These are phyloP conservation scores for Cyanodermella asteris DNA, from an alignment of 2,329 filamentous ascomycete genomes.

Conservation along the genomic window DNA sequence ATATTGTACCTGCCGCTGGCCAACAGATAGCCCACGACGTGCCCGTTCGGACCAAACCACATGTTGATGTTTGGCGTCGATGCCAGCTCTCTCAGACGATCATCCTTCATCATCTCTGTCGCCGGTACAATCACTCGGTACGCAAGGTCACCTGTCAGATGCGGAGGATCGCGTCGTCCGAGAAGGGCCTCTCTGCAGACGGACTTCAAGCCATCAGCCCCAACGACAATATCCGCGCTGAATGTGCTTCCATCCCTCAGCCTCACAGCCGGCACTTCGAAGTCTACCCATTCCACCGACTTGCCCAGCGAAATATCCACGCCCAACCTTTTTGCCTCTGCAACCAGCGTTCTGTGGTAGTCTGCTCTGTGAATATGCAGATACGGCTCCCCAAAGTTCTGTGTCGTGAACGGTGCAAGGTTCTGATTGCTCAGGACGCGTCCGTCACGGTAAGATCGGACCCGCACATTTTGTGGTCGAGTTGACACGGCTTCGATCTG, in stretches of 20 bases:
- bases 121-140: slow-evolving; percentile 30
- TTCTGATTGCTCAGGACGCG: slow-evolving; percentile 12
- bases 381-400: slow-evolving; percentile 18
- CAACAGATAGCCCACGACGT: slow-evolving; percentile 28
- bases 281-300: slow-evolving; percentile 11
- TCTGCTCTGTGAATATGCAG: slow-evolving; percentile 29
- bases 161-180: slow-evolving; percentile 21
- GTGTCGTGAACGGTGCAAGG: slow-evolving; percentile 10
- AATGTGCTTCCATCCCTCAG: slow-evolving; percentile 15
- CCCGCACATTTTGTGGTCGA: slow-evolving; percentile 12
- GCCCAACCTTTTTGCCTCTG: slow-evolving; percentile 18
- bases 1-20: slow-evolving; percentile 25
- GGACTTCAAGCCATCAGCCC: slow-evolving; percentile 27
- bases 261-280: slow-evolving; percentile 10
- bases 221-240: slow-evolving; percentile 23
- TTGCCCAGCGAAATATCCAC: slow-evolving; percentile 14
- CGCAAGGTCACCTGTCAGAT: slow-evolving; percentile 32
- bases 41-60: slow-evolving; percentile 30
- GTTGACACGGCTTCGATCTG: slow-evolving; percentile 12
- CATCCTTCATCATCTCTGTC: slow-evolving; percentile 25
- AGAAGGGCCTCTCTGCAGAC: slow-evolving; percentile 24
- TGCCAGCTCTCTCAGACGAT: slow-evolving; percentile 23
- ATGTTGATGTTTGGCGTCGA: slow-evolving; percentile 28
- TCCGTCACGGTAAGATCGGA: slow-evolving; percentile 14
- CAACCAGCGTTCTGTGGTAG: slow-evolving; percentile 22